Conservation (phyloP, 805 yeast genomes). For the Candida maesae region DNA sequence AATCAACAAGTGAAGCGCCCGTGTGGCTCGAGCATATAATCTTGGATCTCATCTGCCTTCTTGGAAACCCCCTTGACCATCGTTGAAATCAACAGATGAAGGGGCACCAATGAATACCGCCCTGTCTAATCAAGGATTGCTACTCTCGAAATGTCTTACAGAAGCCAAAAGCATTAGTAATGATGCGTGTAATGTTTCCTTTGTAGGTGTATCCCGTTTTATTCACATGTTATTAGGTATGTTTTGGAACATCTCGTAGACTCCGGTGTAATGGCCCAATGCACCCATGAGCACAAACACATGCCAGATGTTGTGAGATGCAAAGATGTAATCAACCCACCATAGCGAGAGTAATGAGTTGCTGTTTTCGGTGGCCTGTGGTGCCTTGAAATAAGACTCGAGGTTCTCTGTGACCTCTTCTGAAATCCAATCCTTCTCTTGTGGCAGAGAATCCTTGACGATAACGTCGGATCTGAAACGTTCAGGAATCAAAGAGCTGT, state of each 20-base stretch:
- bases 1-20: too few species aligned
- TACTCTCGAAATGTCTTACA: too few species aligned
- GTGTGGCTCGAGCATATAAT: too few species aligned
- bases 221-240: slow-evolving; percentile 20
- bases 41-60: too few species aligned
- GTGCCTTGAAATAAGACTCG: slow-evolving; percentile 37
- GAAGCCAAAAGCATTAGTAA: too few species aligned
- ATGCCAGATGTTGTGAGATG: slow-evolving; percentile 94
- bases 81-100: too few species aligned
- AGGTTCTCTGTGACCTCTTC: slow-evolving; percentile 30
- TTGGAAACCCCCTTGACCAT: too few species aligned
- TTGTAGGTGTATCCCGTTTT: too few species aligned
- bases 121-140: too few species aligned
- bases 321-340: slow-evolving; percentile 78
- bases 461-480: slow-evolving; percentile 72
- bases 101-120: too few species aligned
- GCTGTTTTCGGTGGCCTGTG: slow-evolving; percentile 33
- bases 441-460: slow-evolving; percentile 43
- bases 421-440: slow-evolving; percentile 30
- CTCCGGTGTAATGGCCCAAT: slow-evolving; percentile 81
- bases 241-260: slow-evolving; percentile 63
- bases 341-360: slow-evolving; percentile 53
- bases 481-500: slow-evolving; percentile 87
- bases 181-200: too few species aligned
- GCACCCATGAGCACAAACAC: slow-evolving; percentile 84